A percentile compares a stretch with the other conserved stretches of the same genome.
These are phyloP conservation scores for Quercus cerris DNA, from an alignment of 306 rosid species.

Conservation along the genomic window DNA sequence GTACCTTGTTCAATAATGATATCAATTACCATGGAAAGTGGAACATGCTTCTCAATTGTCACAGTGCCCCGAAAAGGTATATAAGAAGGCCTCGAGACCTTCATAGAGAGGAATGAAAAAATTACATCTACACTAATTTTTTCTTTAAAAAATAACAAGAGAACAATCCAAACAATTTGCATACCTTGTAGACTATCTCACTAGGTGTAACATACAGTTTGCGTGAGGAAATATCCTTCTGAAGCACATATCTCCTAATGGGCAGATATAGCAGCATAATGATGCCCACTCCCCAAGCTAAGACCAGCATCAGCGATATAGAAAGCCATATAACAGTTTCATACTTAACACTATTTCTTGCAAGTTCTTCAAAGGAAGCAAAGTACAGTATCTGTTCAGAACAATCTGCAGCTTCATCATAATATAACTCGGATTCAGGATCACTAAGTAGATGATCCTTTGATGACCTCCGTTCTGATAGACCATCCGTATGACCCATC, in stretches of 20 bases:
- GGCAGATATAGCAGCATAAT: slow-evolving; percentile 89
- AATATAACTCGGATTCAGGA: slow-evolving; percentile 43
- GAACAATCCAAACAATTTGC: neutral
- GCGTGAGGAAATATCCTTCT: slow-evolving; percentile 72
- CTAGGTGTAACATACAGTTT: slow-evolving; percentile 71
- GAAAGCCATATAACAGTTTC: slow-evolving; percentile 83
- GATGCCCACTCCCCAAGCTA: slow-evolving; percentile 94
- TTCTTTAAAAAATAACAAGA: slow-evolving; percentile 6
- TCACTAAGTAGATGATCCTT: slow-evolving; percentile 49
- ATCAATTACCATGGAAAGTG: slow-evolving; percentile 74
- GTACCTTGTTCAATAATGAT: slow-evolving; percentile 92
- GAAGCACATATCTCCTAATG: slow-evolving; percentile 63
- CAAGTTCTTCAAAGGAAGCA: slow-evolving; percentile 81
- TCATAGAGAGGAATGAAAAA: slow-evolving; percentile 11
- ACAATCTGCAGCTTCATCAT: slow-evolving; percentile 45
- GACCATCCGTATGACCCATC: slow-evolving; percentile 57
- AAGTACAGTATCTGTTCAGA: slow-evolving; percentile 59
- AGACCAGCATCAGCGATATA: slow-evolving; percentile 73
- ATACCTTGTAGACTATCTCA: slow-evolving; percentile 82
- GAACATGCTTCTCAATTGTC: slow-evolving; percentile 63
- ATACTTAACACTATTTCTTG: slow-evolving; percentile 52
- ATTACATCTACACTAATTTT: neutral
- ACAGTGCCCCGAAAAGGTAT: slow-evolving; percentile 72
- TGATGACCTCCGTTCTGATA: slow-evolving; percentile 50
- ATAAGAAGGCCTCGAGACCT: slow-evolving; percentile 91